Base-by-base conservation (phyloP, 495 filamentous ascomycete species). In the Podospora pseudocomata region DNA sequence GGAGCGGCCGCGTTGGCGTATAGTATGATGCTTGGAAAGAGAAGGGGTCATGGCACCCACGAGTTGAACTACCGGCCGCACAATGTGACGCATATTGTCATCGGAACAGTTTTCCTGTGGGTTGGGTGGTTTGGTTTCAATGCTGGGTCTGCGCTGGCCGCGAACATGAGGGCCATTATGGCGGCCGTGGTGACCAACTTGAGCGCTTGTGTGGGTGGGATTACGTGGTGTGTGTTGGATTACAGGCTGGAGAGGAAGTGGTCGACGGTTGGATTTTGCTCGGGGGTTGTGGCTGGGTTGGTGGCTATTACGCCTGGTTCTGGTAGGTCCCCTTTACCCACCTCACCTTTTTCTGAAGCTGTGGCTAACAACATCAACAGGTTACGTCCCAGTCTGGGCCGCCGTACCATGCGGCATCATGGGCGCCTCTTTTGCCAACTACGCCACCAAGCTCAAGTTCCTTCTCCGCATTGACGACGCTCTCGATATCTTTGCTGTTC, bases 71-170 rank as follows among this genome's bases (percentile, higher is more conserved):
- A 96, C 79, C 91, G 94, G 63, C 94, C 94, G 7, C 94, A 98
- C 82, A 97, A 97, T 73, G 94, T 98, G 44, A 96, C 93, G 13
- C 92, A 96, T 76, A 93, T 98, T 68, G 93, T 97, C 54, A 90
- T 98, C 60, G 94, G 94, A 3, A 97, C 94, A 11, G 92, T 98
- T 63, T 97, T 98, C 82, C 88, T 98, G 54, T 98, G 94, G 94
- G 92, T 97, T 49, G 94, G 94, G 19, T 98, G 94, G 94, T 97
- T 97, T 73, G 94, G 94, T 54, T 98, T 98, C 86, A 98, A 98
- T 73, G 94, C 91, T 57, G 94, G 94, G 67, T 92, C 90, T 19
- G 94, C 94, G 13, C 82, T 96, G 65, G 83, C 88, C 34, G 94
- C 93, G 63, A 97, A 96, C 78, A 80, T 97, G 80, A 89, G 94